Evolutionary conservation across 1,284 basidiomycete genomes (phyloP), one percentile per base, ranked within the genome.

Genomic region (Neolentinus lepideus): DNA sequence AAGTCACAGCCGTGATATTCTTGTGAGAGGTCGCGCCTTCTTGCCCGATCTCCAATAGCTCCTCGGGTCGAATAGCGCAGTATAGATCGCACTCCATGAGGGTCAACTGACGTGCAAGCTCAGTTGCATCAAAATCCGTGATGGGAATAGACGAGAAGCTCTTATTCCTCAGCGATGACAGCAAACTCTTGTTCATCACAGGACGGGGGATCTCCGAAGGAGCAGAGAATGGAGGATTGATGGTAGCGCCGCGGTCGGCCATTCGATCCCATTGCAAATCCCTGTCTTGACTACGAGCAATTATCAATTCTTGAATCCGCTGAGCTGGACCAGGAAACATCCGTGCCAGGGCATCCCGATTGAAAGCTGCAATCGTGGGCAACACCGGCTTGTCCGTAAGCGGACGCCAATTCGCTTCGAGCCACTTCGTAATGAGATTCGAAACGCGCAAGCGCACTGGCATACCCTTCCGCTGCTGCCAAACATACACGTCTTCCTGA

Each of bases 51-150:
- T 90, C 88, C 59, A 99, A 70, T 56, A 98, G 81, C 69, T 99
- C 96, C 61, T 92, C 90, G 0, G 93, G 84, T 56, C 83, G 84
- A 61, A 99, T 94, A 55, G 83, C 80, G 62, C 85, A 85, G 69
- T 96, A 99, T 52, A 98, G 73, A 56, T 82, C 82, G 64, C 85
- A 90, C 70, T 99, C 97, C 84, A 95, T 90, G 58, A 96, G 81
- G n/a, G 96, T 97, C 63, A 99, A 70, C 72, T 99, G 96, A 51
- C 96, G 80, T 3, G 94, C 94, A 54, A 99, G 75, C 69, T 99
- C 96, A 56, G 96, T 71, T 22, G 92, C 77, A 66, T 98, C 94
- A 66, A 99, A 94, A 64, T 99, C 96, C n/a, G 88, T 88, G 9
- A 98, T 75, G 24, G 77, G 71, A 52, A 96, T 82, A 2, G 75